Conservation (phyloP, 139 green algal genomes). For the Limnomonas spitsbergensis region DNA sequence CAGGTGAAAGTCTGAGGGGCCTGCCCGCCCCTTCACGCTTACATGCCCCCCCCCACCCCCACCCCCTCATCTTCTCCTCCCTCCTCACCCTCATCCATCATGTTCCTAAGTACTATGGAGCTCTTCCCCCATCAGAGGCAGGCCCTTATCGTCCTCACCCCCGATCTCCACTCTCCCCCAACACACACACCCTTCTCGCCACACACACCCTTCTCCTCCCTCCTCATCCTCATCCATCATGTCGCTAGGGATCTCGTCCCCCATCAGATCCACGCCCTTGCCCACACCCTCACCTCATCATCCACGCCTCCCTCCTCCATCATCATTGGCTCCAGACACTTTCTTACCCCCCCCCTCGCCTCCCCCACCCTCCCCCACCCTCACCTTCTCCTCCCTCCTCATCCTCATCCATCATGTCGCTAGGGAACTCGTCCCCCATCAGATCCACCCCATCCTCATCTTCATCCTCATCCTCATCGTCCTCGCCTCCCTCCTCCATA, state of each 20-base stretch:
- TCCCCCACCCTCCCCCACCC: conserved; percentile 26
- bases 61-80: too few species aligned
- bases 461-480: conserved; percentile 25
- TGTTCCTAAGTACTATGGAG: conserved; percentile 9
- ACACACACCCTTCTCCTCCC: conserved; percentile 26
- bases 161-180: conserved; percentile 28
- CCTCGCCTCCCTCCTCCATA: conserved; percentile 29
- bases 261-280: too few species aligned
- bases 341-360: conserved; percentile 27
- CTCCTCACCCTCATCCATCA: too few species aligned
- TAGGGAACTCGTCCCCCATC: conserved; percentile 22
- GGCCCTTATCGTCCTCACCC: conserved; percentile 23
- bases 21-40: too few species aligned
- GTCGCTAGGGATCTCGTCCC: conserved; percentile 10
- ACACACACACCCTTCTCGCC: conserved; percentile 14
- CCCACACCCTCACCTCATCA: conserved; percentile 12
- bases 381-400: conserved; percentile 30
- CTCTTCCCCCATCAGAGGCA: too few species aligned
- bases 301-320: conserved; percentile 26
- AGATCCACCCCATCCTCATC: conserved; percentile 31
- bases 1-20: too few species aligned
- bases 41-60: too few species aligned
- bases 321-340: conserved; percentile 37
- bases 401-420: conserved; percentile 10
- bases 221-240: not conserved